These are phyloP conservation scores for Claviceps capensis DNA, from an alignment of 2,329 filamentous ascomycete genomes.

Conservation along the genomic window DNA sequence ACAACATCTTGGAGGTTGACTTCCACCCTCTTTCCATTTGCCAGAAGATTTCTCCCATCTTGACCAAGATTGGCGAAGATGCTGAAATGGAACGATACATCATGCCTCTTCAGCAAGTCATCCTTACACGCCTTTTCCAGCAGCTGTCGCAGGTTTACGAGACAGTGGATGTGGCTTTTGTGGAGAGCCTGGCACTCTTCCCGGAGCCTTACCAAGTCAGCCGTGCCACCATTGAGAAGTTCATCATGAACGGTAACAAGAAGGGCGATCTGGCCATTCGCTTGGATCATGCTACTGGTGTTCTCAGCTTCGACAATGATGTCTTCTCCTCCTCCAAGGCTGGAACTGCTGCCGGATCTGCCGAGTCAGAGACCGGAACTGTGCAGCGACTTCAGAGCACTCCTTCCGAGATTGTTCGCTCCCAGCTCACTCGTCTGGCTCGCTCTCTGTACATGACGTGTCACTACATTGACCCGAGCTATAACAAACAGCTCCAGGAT, in stretches of 20 bases:
- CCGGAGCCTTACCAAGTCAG: conserved; percentile 92
- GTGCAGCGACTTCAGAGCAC: conserved; percentile 96
- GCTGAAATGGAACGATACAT: conserved; percentile 97
- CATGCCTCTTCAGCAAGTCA: conserved; percentile 90
- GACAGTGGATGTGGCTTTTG: conserved; percentile 87
- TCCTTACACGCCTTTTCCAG: conserved; percentile 95
- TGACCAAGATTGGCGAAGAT: conserved; percentile 84
- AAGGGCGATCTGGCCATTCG: conserved; percentile 96
- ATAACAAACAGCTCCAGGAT: conserved; percentile 68
- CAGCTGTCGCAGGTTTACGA: conserved; percentile 98
- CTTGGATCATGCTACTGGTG: conserved; percentile 87
- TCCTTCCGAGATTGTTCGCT: conserved; percentile 91
- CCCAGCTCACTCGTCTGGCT: conserved; percentile 81
- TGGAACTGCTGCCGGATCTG: conserved; percentile 69
- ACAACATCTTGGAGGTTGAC: conserved; percentile 97
- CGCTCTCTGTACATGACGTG: conserved; percentile 87
- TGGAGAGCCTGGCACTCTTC: conserved; percentile 87
- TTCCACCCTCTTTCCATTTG: conserved; percentile 98
- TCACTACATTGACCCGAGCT: conserved; percentile 86
- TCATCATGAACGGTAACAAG: conserved; percentile 99
- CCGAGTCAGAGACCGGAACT: conserved; percentile 69
- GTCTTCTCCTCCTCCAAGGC: conserved; percentile 97
- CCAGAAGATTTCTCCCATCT: conserved; percentile 95
- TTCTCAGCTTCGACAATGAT: conserved; percentile 94
- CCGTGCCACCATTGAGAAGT: conserved; percentile 89